Percentiles rank a stretch among this genome's conserved stretches.
phyloP scores from a whole-genome alignment of 371 early-diverging fungal genomes.

The Zopfochytrium polystomum region DNA sequence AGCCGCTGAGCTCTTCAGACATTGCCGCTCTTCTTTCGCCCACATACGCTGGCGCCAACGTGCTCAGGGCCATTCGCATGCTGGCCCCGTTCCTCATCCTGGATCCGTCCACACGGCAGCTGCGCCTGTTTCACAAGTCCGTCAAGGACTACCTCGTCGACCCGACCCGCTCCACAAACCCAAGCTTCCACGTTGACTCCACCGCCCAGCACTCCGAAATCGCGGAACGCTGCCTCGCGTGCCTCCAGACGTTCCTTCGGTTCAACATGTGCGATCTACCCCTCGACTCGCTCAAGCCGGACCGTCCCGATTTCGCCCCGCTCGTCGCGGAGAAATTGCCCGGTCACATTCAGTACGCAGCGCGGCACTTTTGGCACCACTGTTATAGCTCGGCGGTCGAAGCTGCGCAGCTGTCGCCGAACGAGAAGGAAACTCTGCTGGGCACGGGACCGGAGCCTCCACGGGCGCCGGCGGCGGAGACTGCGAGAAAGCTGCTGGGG shows the following conservation, averaged over 20 bases:
- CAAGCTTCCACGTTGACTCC: not conserved
- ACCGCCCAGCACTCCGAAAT: not conserved
- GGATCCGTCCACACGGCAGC: not conserved
- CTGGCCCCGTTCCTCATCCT: slow-evolving; percentile 7
- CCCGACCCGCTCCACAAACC: slow-evolving; percentile 9
- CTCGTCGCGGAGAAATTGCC: not conserved
- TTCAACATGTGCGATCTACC: slow-evolving; percentile 8
- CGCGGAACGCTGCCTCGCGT: not conserved
- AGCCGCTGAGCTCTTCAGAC: slow-evolving; percentile 9
- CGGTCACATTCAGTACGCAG: not conserved
- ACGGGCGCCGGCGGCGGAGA: no score
- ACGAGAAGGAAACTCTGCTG: no score
- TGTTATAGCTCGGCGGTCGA: no score
- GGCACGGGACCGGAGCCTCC: no score
- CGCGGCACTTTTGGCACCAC: not conserved
- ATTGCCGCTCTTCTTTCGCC: slow-evolving; percentile 5
- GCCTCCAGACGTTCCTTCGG: not conserved
- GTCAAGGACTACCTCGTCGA: slow-evolving; percentile 23
- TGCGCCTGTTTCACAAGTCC: slow-evolving; percentile 26
- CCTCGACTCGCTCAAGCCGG: no score
- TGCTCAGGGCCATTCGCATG: not conserved
- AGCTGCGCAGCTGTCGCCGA: no score
- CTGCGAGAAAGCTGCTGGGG: no score
- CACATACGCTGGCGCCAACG: no score
- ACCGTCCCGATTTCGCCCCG: not conserved